A percentile compares a stretch with the other conserved stretches of the same genome.
These are phyloP conservation scores for Acacia crassicarpa DNA, from an alignment of 306 rosid genomes.

Conservation along the genomic window DNA sequence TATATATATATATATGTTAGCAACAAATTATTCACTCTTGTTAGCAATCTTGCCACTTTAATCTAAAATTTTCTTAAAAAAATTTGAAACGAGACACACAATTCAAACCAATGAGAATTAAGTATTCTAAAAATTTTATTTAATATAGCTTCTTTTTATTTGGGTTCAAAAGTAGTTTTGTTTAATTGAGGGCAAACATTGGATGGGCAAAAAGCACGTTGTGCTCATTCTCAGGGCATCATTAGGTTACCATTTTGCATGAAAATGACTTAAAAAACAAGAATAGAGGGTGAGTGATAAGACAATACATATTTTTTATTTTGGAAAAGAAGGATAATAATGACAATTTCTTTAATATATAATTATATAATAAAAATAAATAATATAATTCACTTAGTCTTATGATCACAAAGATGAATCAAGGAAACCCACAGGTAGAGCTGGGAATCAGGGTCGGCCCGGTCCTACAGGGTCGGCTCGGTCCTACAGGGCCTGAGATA, in stretches of 20 bases:
- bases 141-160: not conserved
- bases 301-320: not conserved
- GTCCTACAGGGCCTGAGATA: too few species aligned
- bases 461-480: too few species aligned
- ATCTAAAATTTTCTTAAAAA: too few species aligned
- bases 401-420: not conserved
- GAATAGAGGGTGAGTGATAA: not conserved
- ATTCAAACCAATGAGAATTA: not conserved
- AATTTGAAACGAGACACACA: not conserved
- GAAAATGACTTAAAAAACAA: not conserved
- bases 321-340: too few species aligned
- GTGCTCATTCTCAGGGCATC: not conserved
- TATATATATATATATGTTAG: too few species aligned
- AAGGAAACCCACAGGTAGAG: constrained; percentile 3
- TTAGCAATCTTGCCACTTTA: too few species aligned
- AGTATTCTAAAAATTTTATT: too few species aligned
- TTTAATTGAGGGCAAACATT: too few species aligned
- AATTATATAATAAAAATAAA: not conserved
- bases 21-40: not conserved
- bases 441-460: too few species aligned
- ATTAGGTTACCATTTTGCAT: not conserved
- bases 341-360: too few species aligned
- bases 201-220: too few species aligned
- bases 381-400: not conserved
- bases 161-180: too few species aligned